Conservation (phyloP, 2,329 filamentous ascomycete genomes). For the Fusarium goolgardi region DNA sequence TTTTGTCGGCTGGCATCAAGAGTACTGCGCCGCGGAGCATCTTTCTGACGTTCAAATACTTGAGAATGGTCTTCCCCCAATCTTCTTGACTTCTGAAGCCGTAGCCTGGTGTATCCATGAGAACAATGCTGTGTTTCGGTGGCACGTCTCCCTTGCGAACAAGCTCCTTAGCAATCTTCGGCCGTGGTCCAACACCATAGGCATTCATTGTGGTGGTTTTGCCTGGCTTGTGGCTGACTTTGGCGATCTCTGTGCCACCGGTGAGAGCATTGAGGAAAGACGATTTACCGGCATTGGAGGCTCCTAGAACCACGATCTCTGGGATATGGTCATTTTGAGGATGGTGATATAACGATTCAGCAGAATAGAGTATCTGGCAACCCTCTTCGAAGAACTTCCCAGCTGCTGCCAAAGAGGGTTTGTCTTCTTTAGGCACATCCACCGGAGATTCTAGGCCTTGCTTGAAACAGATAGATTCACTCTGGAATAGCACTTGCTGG, state of each 20-base stretch:
- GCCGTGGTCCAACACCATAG: slow-evolving; percentile 63
- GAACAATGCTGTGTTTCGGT: slow-evolving; percentile 60
- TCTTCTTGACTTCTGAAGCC: slow-evolving; percentile 58
- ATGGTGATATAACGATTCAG: slow-evolving; percentile 61
- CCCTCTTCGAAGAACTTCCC: slow-evolving; percentile 50
- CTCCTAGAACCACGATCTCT: slow-evolving; percentile 81
- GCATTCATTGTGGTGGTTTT: slow-evolving; percentile 67
- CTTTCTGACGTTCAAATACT: slow-evolving; percentile 61
- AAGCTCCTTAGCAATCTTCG: slow-evolving; percentile 45
- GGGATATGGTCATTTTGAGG: slow-evolving; percentile 64
- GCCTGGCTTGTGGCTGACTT: slow-evolving; percentile 63
- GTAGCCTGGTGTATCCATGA: slow-evolving; percentile 66
- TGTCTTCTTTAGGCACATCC: slow-evolving; percentile 38
- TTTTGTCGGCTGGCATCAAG: slow-evolving; percentile 65
- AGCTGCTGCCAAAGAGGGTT: slow-evolving; percentile 45
- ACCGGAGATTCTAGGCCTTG: slow-evolving; percentile 20
- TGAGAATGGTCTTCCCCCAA: slow-evolving; percentile 65
- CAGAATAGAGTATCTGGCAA: slow-evolving; percentile 62
- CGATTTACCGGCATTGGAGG: slow-evolving; percentile 91
- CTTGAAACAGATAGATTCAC: slow-evolving; percentile 42
- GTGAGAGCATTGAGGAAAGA: slow-evolving; percentile 87
- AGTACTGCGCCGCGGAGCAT: slow-evolving; percentile 64
- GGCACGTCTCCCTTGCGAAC: slow-evolving; percentile 52
- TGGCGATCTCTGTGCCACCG: slow-evolving; percentile 60
- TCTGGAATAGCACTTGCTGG: slow-evolving; percentile 36